Evolutionary conservation across 2,329 filamentous ascomycete species (phyloP).

Genomic region (Trichophyton rubrum): DNA sequence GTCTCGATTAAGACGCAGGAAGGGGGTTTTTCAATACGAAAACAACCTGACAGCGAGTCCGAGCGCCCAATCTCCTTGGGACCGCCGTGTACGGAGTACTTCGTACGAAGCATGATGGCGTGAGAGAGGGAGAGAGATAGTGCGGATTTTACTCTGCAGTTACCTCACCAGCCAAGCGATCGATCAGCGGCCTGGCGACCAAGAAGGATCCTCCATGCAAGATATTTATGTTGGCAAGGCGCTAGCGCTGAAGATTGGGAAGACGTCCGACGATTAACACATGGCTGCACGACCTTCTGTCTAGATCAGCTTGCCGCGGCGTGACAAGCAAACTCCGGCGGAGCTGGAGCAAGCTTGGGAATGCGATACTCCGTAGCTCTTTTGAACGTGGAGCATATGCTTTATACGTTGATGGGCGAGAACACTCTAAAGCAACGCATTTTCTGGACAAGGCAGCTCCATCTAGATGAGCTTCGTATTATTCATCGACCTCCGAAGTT

Average conservation of each 20-base stretch:
- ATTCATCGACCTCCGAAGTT: background rate
- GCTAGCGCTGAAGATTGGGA: background rate
- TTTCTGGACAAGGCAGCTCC: background rate
- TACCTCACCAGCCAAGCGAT: background rate
- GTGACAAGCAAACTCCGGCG: background rate
- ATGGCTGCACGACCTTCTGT: slow-evolving; percentile 2
- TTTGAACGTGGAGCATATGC: too few relatives aligned
- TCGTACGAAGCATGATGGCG: too few relatives aligned
- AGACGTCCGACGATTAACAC: background rate
- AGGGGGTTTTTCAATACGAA: background rate
- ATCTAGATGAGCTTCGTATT: background rate
- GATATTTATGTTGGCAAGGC: background rate
- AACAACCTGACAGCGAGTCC: background rate
- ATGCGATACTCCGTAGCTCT: too few relatives aligned
- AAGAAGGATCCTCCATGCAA: background rate
- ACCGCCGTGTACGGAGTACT: background rate
- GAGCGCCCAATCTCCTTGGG: background rate
- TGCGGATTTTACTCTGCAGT: background rate
- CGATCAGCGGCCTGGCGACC: background rate
- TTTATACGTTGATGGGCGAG: background rate
- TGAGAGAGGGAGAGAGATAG: background rate
- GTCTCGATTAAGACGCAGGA: too few relatives aligned
- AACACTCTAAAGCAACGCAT: background rate
- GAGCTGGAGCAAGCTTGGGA: background rate
- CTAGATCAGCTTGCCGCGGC: background rate